Evolutionary conservation across 306 rosid genomes (phyloP).

Genomic region (Prunus davidiana): DNA sequence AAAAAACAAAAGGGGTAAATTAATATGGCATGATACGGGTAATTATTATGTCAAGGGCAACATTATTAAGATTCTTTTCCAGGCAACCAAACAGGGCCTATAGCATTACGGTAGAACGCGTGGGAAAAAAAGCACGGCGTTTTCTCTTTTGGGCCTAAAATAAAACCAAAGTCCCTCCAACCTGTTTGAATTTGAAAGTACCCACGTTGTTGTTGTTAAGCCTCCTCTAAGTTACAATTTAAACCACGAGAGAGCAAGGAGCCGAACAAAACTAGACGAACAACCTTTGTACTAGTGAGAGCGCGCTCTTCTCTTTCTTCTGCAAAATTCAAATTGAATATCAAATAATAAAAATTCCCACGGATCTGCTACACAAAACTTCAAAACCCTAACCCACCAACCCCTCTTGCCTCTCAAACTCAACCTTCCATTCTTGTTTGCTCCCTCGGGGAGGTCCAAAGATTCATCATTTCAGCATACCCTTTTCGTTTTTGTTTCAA

Average conservation of each 20-base stretch:
- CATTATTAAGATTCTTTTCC: not conserved
- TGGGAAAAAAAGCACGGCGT: not conserved
- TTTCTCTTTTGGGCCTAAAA: not conserved
- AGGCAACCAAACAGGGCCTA: not conserved
- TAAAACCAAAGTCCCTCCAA: slow-evolving; percentile 2
- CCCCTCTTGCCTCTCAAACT: not conserved
- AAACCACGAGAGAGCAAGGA: not conserved
- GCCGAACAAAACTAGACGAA: not conserved
- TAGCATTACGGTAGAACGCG: not conserved
- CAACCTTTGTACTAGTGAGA: slow-evolving; percentile 8
- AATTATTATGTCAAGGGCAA: too few relatives aligned
- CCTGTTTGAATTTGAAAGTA: slow-evolving; percentile 36
- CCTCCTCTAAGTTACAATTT: not conserved
- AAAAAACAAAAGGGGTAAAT: too few relatives aligned
- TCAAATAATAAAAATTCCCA: not conserved
- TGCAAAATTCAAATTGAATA: slow-evolving; percentile 30
- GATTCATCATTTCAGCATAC: not conserved
- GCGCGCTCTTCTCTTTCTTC: slow-evolving; percentile 29
- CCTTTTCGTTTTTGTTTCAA: not conserved
- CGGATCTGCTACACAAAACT: slow-evolving; percentile 1
- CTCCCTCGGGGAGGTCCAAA: not conserved
- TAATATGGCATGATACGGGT: too few relatives aligned
- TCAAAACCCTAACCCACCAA: slow-evolving; percentile 29
- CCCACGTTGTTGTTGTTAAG: slow-evolving; percentile 5
- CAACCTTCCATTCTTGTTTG: not conserved